phyloP scores from a whole-genome alignment of 495 filamentous ascomycete species.

The Trichoderma erinaceum region DNA sequence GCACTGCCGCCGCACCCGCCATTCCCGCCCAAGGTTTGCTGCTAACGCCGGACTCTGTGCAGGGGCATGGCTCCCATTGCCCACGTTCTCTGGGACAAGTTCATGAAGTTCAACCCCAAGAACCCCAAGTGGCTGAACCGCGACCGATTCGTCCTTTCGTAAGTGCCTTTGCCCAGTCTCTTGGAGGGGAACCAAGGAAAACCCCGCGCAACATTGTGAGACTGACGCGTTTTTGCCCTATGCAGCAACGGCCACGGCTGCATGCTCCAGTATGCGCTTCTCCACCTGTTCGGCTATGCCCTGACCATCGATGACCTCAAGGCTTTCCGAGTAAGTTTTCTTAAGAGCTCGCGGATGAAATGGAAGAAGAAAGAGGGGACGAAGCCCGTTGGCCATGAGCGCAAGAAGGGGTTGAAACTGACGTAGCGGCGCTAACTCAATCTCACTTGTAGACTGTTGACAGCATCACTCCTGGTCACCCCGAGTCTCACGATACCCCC shows the following conservation, averaged over 20 bases:
- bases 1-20: constrained; percentile 15
- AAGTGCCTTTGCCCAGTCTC: constrained; percentile 40
- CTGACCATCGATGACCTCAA: constrained; percentile 86
- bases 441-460: constrained; percentile 56
- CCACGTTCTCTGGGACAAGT: constrained; percentile 97
- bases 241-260: constrained; percentile 92
- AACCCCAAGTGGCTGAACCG: constrained; percentile 95
- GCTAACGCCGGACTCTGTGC: constrained; percentile 21
- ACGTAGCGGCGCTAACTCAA: constrained; percentile 17
- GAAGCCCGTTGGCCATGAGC: neutral
- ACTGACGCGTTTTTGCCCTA: constrained; percentile 5
- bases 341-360: too few relatives aligned
- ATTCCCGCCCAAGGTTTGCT: neutral
- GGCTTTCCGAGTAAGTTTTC: constrained; percentile 75
- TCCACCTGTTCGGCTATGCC: constrained; percentile 92
- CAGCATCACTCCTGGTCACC: constrained; percentile 95
- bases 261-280: constrained; percentile 98
- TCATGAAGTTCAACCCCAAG: constrained; percentile 99
- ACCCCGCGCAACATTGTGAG: neutral
- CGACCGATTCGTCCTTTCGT: constrained; percentile 99
- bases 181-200: neutral
- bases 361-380: neutral
- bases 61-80: constrained; percentile 94
- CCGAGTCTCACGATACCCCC: constrained; percentile 92
- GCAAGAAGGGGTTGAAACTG: neutral